phyloP scores from a whole-genome alignment of 345 rosid species.

The Dimocarpus longan region DNA sequence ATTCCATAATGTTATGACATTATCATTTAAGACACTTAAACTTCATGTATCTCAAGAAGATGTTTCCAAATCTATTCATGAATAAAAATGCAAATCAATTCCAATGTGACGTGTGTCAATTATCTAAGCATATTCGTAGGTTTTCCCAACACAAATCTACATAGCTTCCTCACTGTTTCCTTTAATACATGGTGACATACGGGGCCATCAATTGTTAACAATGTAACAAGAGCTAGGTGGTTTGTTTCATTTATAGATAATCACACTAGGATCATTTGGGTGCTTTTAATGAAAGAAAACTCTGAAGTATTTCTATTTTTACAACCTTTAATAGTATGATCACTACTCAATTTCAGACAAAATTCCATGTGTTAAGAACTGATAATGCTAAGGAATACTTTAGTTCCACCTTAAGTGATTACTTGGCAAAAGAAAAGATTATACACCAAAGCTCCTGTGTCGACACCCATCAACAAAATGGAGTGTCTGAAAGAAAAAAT shows the following conservation, averaged over 20 bases:
- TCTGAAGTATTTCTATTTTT: neutral
- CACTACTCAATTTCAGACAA: neutral
- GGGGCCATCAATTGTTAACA: neutral
- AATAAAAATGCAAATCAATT: constrained; percentile 8
- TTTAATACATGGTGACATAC: neutral
- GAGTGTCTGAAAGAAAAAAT: neutral
- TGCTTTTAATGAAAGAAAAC: neutral
- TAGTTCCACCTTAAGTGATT: neutral
- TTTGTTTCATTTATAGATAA: neutral
- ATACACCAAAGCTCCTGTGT: neutral
- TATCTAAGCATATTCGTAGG: neutral
- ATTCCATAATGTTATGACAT: neutral
- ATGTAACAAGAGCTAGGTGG: neutral
- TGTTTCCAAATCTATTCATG: neutral
- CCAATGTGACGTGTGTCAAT: neutral
- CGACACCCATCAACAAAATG: neutral
- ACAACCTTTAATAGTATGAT: neutral
- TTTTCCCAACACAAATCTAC: neutral
- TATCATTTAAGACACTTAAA: neutral
- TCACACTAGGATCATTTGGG: neutral
- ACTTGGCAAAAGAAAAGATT: neutral
- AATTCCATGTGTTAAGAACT: neutral
- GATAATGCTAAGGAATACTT: constrained; percentile 1
- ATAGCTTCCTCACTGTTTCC: neutral
- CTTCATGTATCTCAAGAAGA: neutral